Conservation (phyloP, 805 yeast genomes). For the Kazachstania viticola region DNA sequence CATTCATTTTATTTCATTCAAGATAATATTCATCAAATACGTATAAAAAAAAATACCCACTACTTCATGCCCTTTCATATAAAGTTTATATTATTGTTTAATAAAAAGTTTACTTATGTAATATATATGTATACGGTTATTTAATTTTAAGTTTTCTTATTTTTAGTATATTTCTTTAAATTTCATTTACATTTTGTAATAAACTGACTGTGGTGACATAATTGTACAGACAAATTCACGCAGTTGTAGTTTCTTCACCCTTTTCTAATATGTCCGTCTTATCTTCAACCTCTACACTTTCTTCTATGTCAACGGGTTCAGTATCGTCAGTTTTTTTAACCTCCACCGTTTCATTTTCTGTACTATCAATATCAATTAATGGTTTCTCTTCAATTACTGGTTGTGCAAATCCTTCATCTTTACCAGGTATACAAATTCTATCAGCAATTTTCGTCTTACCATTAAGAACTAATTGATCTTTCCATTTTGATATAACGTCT, state of each 20-base stretch:
- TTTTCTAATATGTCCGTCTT: conserved; percentile 1
- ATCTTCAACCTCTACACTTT: conserved; percentile 3
- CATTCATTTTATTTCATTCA: no score
- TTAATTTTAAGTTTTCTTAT: no score
- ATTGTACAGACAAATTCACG: no score
- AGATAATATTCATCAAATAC: no score
- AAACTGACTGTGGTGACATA: no score
- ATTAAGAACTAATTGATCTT: conserved; percentile 35
- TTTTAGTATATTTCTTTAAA: no score
- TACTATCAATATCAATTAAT: conserved; percentile 32
- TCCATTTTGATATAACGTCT: conserved; percentile 54
- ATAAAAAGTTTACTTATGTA: no score
- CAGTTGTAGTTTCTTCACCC: neutral
- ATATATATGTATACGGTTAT: no score
- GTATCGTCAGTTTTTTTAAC: conserved; percentile 7
- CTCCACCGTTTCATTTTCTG: conserved; percentile 9
- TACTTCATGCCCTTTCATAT: no score
- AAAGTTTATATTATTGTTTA: no score
- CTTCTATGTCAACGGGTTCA: conserved; percentile 12
- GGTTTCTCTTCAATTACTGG: conserved; percentile 16
- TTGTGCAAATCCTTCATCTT: conserved; percentile 25
- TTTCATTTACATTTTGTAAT: no score
- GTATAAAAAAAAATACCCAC: no score
- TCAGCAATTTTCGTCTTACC: conserved; percentile 52
- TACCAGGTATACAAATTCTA: conserved; percentile 40